Conservation (phyloP, 1,139 yeast genomes). For the Nadsonia commutata region DNA sequence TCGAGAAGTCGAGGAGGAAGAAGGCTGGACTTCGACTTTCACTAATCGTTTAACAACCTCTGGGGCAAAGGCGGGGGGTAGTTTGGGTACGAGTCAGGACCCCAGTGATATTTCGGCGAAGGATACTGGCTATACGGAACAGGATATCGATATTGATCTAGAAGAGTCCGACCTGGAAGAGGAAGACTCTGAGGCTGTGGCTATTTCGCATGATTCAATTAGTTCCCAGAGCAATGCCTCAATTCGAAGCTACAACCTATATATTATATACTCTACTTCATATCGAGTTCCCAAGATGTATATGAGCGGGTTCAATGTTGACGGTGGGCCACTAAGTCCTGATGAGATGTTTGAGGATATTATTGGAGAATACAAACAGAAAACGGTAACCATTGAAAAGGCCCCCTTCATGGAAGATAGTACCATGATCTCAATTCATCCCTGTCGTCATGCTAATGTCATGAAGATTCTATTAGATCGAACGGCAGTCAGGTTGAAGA, state of each 20-base stretch:
- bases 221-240: constrained; percentile 18
- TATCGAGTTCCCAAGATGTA: constrained; percentile 93
- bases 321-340: constrained; percentile 79
- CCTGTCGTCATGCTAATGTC: constrained; percentile 89
- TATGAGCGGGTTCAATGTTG: constrained; percentile 68
- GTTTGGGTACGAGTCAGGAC: not conserved
- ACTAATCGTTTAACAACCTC: not conserved
- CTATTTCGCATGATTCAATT: constrained; percentile 10
- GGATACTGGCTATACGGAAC: constrained; percentile 9
- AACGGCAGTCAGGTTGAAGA: constrained; percentile 31
- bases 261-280: constrained; percentile 84
- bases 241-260: constrained; percentile 70
- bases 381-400: constrained; percentile 90
- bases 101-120: not conserved
- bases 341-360: constrained; percentile 91
- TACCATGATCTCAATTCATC: constrained; percentile 85
- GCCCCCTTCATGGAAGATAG: constrained; percentile 73
- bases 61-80: not conserved
- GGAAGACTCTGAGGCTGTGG: constrained; percentile 14
- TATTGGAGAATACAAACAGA: constrained; percentile 78
- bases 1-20: constrained; percentile 5
- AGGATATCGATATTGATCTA: constrained; percentile 20
- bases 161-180: constrained; percentile 20
- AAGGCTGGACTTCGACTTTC: constrained; percentile 5
- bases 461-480: constrained; percentile 76